Percentiles rank a stretch among this genome's conserved stretches.
phyloP scores from a whole-genome alignment of 1,284 basidiomycete species.

The Austroboletus novae-zelandiae region DNA sequence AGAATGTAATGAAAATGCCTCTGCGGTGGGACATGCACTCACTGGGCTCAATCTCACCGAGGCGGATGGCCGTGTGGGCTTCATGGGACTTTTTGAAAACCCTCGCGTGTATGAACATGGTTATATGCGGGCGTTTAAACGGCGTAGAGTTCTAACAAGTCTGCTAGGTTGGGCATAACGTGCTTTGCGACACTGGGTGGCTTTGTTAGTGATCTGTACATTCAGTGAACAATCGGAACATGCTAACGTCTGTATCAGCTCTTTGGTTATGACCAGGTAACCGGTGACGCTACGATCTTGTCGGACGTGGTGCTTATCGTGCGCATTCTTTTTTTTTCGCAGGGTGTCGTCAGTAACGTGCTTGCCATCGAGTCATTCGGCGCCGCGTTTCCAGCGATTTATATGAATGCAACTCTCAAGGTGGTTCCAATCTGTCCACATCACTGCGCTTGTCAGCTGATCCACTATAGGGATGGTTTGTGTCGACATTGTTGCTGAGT shows the following conservation, averaged over 20 bases:
- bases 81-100: conserved; percentile 31
- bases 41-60: conserved; percentile 12
- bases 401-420: conserved; percentile 29
- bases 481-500: conserved; percentile 32
- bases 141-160: not conserved
- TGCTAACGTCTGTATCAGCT: conserved; percentile 15
- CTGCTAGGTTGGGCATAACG: conserved; percentile 30
- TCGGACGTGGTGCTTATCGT: conserved; percentile 4
- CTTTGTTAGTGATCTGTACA: conserved; percentile 23
- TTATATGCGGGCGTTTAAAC: not conserved
- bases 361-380: conserved; percentile 36
- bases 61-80: conserved; percentile 24
- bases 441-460: conserved; percentile 3
- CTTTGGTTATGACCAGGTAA: conserved; percentile 32
- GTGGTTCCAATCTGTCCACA: conserved; percentile 6
- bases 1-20: conserved; percentile 2
- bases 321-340: not conserved
- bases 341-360: conserved; percentile 36
- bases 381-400: conserved; percentile 32
- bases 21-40: not conserved
- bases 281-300: not conserved
- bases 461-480: conserved; percentile 29
- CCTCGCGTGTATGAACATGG: conserved; percentile 23
- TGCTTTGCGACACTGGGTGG: conserved; percentile 34
- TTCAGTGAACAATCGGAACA: not conserved